phyloP scores from a whole-genome alignment of 1,284 basidiomycete species.

The Violaceomyces palustris region DNA sequence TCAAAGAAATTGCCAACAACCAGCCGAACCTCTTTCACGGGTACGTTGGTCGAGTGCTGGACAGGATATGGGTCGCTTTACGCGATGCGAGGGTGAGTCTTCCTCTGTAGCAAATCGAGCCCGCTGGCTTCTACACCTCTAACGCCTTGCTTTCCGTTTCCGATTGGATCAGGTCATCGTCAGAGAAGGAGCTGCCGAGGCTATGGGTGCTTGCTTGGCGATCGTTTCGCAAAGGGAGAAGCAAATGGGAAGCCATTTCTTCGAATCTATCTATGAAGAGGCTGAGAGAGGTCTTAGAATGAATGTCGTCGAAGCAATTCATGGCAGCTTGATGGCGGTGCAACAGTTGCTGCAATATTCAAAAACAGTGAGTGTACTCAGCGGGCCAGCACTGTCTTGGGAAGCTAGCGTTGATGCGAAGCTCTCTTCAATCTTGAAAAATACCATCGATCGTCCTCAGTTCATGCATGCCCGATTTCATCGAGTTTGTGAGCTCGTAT shows the following conservation, averaged over 20 bases:
- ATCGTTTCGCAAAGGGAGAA: slow-evolving; percentile 48
- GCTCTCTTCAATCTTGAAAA: too few relatives aligned
- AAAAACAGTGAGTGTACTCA: too few relatives aligned
- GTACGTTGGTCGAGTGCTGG: slow-evolving; percentile 47
- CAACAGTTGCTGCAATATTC: slow-evolving; percentile 87
- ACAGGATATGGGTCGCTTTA: slow-evolving; percentile 51
- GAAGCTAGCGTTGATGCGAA: too few relatives aligned
- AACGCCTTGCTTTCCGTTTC: neutral
- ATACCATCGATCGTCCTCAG: too few relatives aligned
- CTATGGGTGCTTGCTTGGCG: slow-evolving; percentile 50
- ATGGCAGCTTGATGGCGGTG: slow-evolving; percentile 87
- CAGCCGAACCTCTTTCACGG: slow-evolving; percentile 50
- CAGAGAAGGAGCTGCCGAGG: slow-evolving; percentile 49
- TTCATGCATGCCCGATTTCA: slow-evolving; percentile 90
- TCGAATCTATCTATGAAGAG: slow-evolving; percentile 63
- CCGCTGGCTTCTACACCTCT: neutral
- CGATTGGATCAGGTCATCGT: slow-evolving; percentile 44
- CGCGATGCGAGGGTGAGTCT: slow-evolving; percentile 41
- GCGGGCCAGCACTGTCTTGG: slow-evolving; percentile 61
- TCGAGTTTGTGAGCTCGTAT: slow-evolving; percentile 83
- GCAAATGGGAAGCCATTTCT: slow-evolving; percentile 50
- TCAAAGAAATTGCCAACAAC: slow-evolving; percentile 50
- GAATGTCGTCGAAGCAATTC: slow-evolving; percentile 75
- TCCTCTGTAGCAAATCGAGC: too few relatives aligned
- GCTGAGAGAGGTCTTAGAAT: slow-evolving; percentile 80